phyloP scores from a whole-genome alignment of 2,329 filamentous ascomycete genomes.

The Calonectria pteridis region DNA sequence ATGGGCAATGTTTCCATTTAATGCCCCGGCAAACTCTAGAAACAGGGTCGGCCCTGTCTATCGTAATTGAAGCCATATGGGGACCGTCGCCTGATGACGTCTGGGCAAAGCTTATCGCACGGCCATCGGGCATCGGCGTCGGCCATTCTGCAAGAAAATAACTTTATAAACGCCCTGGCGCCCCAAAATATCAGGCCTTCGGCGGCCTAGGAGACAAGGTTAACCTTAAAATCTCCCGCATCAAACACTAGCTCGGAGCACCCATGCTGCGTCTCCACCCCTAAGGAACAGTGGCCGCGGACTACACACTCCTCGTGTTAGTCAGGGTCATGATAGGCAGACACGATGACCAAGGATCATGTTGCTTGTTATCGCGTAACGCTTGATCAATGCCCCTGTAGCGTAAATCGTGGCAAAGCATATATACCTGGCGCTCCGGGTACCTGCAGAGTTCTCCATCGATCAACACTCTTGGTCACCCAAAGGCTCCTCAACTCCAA shows the following conservation, averaged over 20 bases:
- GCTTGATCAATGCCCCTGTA: neutral
- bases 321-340: constrained; percentile 2
- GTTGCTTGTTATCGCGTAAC: neutral
- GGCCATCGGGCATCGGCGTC: neutral
- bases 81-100: neutral
- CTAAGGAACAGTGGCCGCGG: neutral
- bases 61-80: neutral
- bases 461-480: constrained; percentile 5
- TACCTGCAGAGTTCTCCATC: neutral
- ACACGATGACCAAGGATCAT: constrained; percentile 1
- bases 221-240: constrained; percentile 13
- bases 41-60: neutral
- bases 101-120: neutral
- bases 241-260: neutral
- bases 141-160: neutral
- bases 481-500: neutral
- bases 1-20: neutral
- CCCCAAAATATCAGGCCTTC: neutral
- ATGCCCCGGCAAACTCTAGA: neutral
- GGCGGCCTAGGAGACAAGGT: neutral
- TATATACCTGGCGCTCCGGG: neutral
- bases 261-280: neutral
- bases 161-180: neutral
- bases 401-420: neutral
- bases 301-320: neutral